phyloP scores from a whole-genome alignment of 352 stramenopile genomes.

The Phytophthora litchii region DNA sequence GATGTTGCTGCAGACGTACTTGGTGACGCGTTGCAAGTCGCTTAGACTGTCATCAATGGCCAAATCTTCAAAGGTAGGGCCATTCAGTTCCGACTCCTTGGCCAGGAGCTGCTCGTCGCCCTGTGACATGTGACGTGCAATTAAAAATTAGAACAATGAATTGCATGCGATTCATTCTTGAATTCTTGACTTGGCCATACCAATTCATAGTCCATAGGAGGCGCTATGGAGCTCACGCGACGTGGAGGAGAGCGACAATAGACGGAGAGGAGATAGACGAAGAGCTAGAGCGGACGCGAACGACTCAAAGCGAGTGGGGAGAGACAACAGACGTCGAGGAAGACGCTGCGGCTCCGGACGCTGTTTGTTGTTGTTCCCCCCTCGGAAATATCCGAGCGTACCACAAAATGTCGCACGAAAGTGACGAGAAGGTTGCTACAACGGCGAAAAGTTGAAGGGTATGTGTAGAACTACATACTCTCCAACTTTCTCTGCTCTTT shows the following conservation, averaged over 20 bases:
- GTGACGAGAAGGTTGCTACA: conserved; percentile 16
- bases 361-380: conserved; percentile 28
- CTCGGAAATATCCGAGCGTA: conserved; percentile 20
- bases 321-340: not conserved
- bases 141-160: conserved; percentile 36
- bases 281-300: not conserved
- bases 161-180: conserved; percentile 15
- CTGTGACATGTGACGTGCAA: conserved; percentile 17
- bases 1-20: conserved; percentile 96
- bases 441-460: not conserved
- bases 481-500: too few relatives aligned
- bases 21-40: conserved; percentile 93
- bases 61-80: conserved; percentile 97
- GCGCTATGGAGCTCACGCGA: not conserved
- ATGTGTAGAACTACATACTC: too few relatives aligned
- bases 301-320: too few relatives aligned
- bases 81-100: conserved; percentile 46
- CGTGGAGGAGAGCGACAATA: not conserved
- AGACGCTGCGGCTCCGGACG: conserved; percentile 5
- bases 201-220: conserved; percentile 56
- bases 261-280: not conserved
- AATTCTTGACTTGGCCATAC: conserved; percentile 36
- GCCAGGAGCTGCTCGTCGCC: conserved; percentile 33
- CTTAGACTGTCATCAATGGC: conserved; percentile 98
- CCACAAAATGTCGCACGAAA: conserved; percentile 8